These are phyloP conservation scores for Fistulinella prunicolor DNA, from an alignment of 768 basidiomycete species.

Conservation along the genomic window DNA sequence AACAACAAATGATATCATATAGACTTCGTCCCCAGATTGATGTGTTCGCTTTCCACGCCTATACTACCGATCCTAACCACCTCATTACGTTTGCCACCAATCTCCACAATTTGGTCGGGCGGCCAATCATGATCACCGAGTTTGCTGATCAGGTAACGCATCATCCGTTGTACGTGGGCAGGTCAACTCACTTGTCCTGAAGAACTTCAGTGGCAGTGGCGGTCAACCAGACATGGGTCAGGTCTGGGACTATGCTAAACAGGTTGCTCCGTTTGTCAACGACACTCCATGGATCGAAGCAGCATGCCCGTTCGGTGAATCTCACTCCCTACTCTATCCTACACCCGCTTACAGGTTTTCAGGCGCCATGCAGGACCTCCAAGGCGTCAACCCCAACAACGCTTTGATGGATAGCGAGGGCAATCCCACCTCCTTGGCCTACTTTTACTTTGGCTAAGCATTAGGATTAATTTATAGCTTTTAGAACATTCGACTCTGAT, in stretches of 20 bases:
- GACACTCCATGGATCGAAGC: conserved; percentile 28
- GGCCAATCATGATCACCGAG: conserved; percentile 59
- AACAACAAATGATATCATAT: background rate
- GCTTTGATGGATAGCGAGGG: conserved; percentile 44
- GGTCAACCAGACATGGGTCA: conserved; percentile 36
- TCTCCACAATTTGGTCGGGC: conserved; percentile 43
- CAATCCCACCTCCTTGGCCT: conserved; percentile 51
- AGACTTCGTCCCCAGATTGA: conserved; percentile 43
- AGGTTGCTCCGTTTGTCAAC: conserved; percentile 43
- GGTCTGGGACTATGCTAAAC: conserved; percentile 45
- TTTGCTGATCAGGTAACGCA: conserved; percentile 59
- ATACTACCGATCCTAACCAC: conserved; percentile 46
- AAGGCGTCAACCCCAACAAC: conserved; percentile 53
- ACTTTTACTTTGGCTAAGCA: conserved; percentile 39
- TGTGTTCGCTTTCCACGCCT: conserved; percentile 63
- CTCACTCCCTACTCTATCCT: background rate
- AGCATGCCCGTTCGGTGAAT: conserved; percentile 63
- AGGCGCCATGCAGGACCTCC: conserved; percentile 54
- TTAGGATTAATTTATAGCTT: background rate
- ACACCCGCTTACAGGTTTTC: conserved; percentile 7
- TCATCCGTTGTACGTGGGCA: background rate
- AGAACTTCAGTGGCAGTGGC: conserved; percentile 52
- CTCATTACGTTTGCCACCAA: conserved; percentile 52
- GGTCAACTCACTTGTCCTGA: conserved; percentile 3
- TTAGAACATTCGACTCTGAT: conserved; percentile 14